Conservation (phyloP, 352 stramenopile genomes). For the Chrysophaeum taylorii region DNA sequence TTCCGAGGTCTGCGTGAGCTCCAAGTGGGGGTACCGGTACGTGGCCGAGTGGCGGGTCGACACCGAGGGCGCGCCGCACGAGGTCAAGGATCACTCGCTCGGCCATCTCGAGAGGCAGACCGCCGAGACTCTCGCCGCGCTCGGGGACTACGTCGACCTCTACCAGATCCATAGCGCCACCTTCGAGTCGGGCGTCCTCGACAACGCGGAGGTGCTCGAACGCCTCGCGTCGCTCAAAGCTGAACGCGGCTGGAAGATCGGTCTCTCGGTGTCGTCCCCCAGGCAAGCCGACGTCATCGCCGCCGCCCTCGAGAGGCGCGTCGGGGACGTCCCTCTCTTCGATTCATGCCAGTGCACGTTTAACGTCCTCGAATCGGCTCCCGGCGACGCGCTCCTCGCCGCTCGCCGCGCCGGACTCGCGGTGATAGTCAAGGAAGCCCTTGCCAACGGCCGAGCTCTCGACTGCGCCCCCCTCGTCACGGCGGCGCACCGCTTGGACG, state of each 20-base stretch:
- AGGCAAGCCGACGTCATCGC: constrained; percentile 40
- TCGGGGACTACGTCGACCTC: constrained; percentile 45
- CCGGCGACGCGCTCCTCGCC: constrained; percentile 32
- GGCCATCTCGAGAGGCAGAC: constrained; percentile 46
- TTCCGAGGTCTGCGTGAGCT: constrained; percentile 35
- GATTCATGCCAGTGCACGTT: constrained; percentile 53
- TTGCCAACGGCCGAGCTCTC: constrained; percentile 45
- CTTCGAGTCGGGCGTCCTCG: constrained; percentile 46
- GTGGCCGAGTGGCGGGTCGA: constrained; percentile 44
- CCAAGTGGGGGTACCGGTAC: constrained; percentile 54
- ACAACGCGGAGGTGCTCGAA: constrained; percentile 34
- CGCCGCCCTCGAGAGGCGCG: constrained; percentile 28
- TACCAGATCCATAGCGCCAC: constrained; percentile 55
- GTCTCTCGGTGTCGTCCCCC: constrained; percentile 41
- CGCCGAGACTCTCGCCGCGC: constrained; percentile 34
- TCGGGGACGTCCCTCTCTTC: constrained; percentile 32
- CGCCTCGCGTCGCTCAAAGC: constrained; percentile 32
- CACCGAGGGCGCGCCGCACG: constrained; percentile 40
- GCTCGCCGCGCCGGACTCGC: constrained; percentile 38
- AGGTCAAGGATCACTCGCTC: constrained; percentile 51
- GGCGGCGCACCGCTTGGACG: constrained; percentile 29
- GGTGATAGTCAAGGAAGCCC: constrained; percentile 53
- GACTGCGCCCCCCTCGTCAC: constrained; percentile 25
- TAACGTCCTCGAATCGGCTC: constrained; percentile 48
- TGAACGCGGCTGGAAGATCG: constrained; percentile 41